Percentiles rank a stretch among this genome's conserved stretches.
Evolutionary conservation across 495 filamentous ascomycete species (phyloP).

Genomic region (Penicillium herquei): DNA sequence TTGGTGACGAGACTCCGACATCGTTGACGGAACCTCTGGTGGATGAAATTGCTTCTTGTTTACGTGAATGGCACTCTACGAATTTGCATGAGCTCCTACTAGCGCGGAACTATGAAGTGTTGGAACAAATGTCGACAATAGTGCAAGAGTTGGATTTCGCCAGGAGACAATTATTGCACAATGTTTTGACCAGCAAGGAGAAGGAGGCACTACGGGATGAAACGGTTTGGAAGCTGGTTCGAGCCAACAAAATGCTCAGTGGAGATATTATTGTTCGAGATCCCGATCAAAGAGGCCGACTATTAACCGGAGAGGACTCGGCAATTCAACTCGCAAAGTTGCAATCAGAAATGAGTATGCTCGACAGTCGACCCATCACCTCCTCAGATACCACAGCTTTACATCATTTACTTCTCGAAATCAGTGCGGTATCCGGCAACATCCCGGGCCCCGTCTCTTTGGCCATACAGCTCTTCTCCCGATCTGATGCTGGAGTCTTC

Average conservation of each 20-base stretch:
- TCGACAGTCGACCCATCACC: constrained; percentile 70
- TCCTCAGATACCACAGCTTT: constrained; percentile 67
- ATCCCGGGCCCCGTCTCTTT: constrained; percentile 70
- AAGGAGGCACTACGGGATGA: constrained; percentile 71
- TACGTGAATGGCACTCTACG: constrained; percentile 97
- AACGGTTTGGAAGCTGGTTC: constrained; percentile 92
- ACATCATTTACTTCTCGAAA: constrained; percentile 82
- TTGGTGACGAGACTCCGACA: constrained; percentile 92
- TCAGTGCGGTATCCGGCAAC: constrained; percentile 74
- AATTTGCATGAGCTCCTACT: constrained; percentile 94
- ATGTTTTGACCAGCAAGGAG: constrained; percentile 85
- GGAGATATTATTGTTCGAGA: constrained; percentile 93
- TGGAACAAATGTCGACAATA: constrained; percentile 78
- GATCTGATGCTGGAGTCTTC: constrained; percentile 56
- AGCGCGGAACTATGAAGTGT: constrained; percentile 69
- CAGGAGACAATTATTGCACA: constrained; percentile 85
- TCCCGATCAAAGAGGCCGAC: constrained; percentile 74
- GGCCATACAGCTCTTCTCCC: constrained; percentile 75
- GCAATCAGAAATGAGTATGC: constrained; percentile 92
- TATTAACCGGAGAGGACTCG: constrained; percentile 89
- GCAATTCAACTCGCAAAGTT: constrained; percentile 86
- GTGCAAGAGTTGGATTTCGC: constrained; percentile 78
- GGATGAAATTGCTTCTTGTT: constrained; percentile 93
- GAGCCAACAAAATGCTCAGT: constrained; percentile 87
- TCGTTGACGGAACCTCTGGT: constrained; percentile 88